Percentiles rank a stretch among this genome's conserved stretches.
Evolutionary conservation across 2,329 filamentous ascomycete genomes (phyloP).

Genomic region (Gremmenia infestans): DNA sequence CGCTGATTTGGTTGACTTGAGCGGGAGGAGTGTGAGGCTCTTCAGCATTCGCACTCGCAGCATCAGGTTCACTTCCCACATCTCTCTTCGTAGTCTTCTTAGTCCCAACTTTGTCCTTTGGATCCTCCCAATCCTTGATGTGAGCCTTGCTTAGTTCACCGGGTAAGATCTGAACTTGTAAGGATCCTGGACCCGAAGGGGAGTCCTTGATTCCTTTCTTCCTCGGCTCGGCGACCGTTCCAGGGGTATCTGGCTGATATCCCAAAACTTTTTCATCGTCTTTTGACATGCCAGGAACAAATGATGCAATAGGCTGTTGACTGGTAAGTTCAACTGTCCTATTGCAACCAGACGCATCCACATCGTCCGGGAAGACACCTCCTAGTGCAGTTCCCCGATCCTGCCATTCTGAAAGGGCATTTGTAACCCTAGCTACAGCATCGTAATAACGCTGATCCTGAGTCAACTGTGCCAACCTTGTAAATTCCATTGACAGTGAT

Average conservation of each 20-base stretch:
- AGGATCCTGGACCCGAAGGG: constrained; percentile 5
- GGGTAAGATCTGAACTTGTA: constrained; percentile 28
- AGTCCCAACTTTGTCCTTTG: not conserved
- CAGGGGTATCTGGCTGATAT: constrained; percentile 24
- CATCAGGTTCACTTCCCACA: not conserved
- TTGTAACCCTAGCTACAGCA: constrained; percentile 78
- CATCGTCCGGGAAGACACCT: constrained; percentile 72
- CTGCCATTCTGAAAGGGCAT: constrained; percentile 73
- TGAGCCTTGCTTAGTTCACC: constrained; percentile 23
- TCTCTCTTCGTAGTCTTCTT: constrained; percentile 17
- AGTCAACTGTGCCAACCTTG: constrained; percentile 79
- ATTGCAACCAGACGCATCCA: constrained; percentile 80
- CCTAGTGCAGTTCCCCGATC: constrained; percentile 61
- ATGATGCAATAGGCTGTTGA: constrained; percentile 6
- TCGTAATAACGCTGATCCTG: constrained; percentile 81
- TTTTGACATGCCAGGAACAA: constrained; percentile 1
- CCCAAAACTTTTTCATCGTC: constrained; percentile 25
- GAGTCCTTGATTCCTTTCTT: constrained; percentile 13
- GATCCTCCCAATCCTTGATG: constrained; percentile 23
- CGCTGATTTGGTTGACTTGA: not conserved
- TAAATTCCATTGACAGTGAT: constrained; percentile 83
- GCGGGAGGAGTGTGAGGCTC: too few species aligned
- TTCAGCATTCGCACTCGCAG: not conserved
- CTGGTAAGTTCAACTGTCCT: constrained; percentile 13
- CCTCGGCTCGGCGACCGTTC: constrained; percentile 18